Evolutionary conservation across 202 grass and related monocot genomes (phyloP).

Genomic region (Digitaria exilis): DNA sequence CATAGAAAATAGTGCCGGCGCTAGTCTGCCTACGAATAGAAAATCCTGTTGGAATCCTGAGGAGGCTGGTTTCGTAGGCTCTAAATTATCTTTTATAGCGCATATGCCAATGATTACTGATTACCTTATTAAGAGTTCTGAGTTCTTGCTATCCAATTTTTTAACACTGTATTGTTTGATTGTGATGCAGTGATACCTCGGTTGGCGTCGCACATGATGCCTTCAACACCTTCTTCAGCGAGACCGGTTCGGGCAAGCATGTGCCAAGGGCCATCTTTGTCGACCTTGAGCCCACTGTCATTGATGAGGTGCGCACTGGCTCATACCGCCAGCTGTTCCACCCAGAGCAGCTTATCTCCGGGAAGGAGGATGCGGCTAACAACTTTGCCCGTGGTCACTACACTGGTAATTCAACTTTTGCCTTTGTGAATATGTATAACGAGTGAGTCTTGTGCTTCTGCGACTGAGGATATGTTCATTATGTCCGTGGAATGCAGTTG

Average conservation of each 20-base stretch:
- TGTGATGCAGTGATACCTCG: constrained; percentile 64
- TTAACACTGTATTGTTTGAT: constrained; percentile 20
- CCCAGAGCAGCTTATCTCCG: constrained; percentile 89
- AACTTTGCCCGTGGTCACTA: constrained; percentile 96
- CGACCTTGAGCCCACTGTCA: constrained; percentile 92
- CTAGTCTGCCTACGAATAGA: constrained; percentile 21
- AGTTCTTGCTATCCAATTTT: not conserved
- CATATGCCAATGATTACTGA: not conserved
- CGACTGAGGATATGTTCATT: not conserved
- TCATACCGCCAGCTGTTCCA: constrained; percentile 93
- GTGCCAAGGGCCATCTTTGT: constrained; percentile 95
- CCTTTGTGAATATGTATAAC: not conserved
- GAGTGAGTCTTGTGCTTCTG: not conserved
- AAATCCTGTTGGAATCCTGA: not conserved
- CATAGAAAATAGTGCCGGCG: constrained; percentile 22
- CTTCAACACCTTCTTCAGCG: constrained; percentile 98
- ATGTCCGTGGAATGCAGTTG: constrained; percentile 57
- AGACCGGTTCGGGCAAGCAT: constrained; percentile 81
- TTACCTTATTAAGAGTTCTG: not conserved
- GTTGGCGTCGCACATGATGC: constrained; percentile 74
- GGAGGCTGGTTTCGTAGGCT: constrained; percentile 1
- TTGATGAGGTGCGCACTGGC: constrained; percentile 79
- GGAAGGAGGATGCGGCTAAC: constrained; percentile 93
- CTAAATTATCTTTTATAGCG: not conserved
- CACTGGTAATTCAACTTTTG: constrained; percentile 59